These are phyloP conservation scores for Candida nanaspora DNA, from an alignment of 805 yeast species.

Conservation along the genomic window DNA sequence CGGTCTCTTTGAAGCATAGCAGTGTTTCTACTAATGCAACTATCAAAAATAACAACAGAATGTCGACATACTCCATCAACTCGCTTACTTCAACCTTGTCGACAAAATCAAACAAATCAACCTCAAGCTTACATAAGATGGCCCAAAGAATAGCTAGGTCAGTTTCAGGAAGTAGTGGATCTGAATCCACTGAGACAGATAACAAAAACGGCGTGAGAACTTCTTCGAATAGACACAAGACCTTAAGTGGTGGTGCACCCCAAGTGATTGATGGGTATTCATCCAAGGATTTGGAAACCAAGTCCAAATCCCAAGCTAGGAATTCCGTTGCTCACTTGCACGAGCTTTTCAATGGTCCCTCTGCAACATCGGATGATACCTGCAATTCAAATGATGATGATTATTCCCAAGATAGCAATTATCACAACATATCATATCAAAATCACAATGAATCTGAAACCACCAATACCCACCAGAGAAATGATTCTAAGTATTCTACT, in stretches of 20 bases:
- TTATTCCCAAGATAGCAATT: background rate
- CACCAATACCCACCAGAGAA: background rate
- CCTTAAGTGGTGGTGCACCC: background rate
- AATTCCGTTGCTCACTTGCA: background rate
- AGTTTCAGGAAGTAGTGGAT: slow-evolving; percentile 6
- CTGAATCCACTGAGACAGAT: background rate
- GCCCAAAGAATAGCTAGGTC: slow-evolving; percentile 16
- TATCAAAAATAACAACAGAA: slow-evolving; percentile 6
- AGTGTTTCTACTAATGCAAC: background rate
- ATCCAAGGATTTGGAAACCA: background rate
- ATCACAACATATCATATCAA: background rate
- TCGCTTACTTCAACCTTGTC: slow-evolving; percentile 13
- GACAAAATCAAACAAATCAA: slow-evolving; percentile 14
- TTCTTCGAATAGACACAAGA: background rate
- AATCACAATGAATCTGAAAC: too few species aligned
- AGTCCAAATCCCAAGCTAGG: background rate
- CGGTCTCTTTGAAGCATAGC: background rate
- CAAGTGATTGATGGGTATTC: background rate
- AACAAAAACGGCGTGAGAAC: background rate
- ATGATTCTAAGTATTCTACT: background rate
- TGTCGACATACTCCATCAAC: slow-evolving; percentile 10
- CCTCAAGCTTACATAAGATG: slow-evolving; percentile 15
- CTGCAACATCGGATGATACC: too few species aligned
- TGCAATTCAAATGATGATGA: background rate
- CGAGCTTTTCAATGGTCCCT: background rate